Percentiles rank a stretch among this genome's conserved stretches.
Conservation (phyloP, 2,329 filamentous ascomycete species). For the Monilinia polystroma region DNA sequence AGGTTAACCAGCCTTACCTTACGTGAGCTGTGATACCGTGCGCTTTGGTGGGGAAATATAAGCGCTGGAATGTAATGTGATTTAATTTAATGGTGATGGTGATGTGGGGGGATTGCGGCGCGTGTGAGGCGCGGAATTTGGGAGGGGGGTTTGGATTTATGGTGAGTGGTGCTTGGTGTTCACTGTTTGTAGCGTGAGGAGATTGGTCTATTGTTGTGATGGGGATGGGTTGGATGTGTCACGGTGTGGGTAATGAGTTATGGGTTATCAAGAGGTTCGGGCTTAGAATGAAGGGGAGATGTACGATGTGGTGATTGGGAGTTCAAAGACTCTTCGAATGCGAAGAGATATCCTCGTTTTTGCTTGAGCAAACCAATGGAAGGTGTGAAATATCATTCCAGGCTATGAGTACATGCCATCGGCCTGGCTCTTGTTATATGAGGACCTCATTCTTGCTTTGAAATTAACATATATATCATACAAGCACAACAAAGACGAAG, state of each 20-base stretch:
- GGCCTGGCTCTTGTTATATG: neutral
- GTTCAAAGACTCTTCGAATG: neutral
- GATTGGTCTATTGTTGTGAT: neutral
- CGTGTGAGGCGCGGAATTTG: too few relatives aligned
- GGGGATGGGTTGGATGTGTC: neutral
- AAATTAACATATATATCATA: too few relatives aligned
- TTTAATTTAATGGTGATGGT: too few relatives aligned
- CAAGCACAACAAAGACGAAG: neutral
- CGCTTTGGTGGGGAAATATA: too few relatives aligned
- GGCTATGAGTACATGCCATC: neutral
- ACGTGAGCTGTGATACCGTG: too few relatives aligned
- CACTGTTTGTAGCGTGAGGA: neutral
- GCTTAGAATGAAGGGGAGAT: neutral
- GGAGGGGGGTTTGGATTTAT: too few relatives aligned
- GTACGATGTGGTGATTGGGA: too few relatives aligned
- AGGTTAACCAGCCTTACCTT: too few relatives aligned
- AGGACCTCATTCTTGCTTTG: neutral
- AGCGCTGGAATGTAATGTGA: too few relatives aligned
- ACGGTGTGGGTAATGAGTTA: neutral
- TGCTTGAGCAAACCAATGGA: neutral
- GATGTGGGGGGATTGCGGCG: too few relatives aligned
- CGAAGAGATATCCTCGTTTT: neutral
- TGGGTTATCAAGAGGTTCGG: neutral
- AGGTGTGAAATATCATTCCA: neutral
- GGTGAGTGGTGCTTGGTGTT: neutral